Percentiles rank a stretch among this genome's conserved stretches.
Conservation (phyloP, 73 alveolate species). For the Paramecium sexaurelia region DNA sequence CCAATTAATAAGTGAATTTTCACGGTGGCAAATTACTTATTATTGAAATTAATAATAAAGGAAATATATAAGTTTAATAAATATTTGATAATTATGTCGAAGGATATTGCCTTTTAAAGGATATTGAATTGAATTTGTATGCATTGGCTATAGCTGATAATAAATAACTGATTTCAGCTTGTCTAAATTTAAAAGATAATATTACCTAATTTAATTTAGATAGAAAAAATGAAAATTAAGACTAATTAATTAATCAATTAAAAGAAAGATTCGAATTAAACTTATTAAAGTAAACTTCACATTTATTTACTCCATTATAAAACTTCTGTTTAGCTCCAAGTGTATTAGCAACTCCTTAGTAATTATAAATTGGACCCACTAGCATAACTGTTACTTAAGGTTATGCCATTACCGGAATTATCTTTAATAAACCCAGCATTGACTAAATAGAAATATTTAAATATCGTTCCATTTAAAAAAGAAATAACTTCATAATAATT, state of each 20-base stretch:
- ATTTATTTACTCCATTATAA: background rate
- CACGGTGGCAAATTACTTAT: conserved; percentile 9
- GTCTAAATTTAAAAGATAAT: background rate
- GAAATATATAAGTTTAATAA: background rate
- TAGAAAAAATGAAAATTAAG: conserved; percentile 39
- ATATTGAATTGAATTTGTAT: background rate
- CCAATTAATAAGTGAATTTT: background rate
- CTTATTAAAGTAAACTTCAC: background rate
- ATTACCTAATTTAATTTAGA: background rate
- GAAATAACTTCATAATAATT: background rate
- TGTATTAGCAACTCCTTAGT: conserved; percentile 1
- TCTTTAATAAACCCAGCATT: background rate
- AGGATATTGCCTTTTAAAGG: background rate
- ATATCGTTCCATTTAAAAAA: background rate
- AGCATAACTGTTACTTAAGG: conserved; percentile 38
- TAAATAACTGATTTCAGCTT: background rate
- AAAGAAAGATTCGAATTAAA: conserved; percentile 3
- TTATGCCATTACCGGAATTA: background rate
- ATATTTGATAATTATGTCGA: background rate
- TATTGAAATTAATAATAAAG: conserved; percentile 15
- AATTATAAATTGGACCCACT: background rate
- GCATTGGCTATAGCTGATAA: conserved; percentile 5
- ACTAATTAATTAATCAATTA: background rate
- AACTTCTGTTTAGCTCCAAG: conserved; percentile 44
- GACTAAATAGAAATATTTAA: conserved; percentile 11